Evolutionary conservation across 1,284 basidiomycete species (phyloP).

Genomic region (Bjerkandera adusta): DNA sequence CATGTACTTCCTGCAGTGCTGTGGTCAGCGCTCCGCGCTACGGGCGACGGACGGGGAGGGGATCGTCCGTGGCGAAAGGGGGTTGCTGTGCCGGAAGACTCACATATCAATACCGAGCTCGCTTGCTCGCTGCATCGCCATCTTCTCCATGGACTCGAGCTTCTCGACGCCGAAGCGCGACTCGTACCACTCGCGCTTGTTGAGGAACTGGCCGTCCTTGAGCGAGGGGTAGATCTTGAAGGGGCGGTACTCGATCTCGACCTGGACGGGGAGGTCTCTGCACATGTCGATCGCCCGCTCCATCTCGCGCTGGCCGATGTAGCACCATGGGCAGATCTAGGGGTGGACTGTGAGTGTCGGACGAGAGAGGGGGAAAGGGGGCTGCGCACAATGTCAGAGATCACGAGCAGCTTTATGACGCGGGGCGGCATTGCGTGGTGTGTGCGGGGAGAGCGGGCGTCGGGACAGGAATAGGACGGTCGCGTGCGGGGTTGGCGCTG

Average conservation of each 20-base stretch:
- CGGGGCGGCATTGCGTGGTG: slow-evolving; percentile 23
- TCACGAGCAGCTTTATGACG: slow-evolving; percentile 61
- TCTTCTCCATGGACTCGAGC: slow-evolving; percentile 44
- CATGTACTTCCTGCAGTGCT: slow-evolving; percentile 40
- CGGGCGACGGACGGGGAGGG: background rate
- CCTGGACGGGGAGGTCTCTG: slow-evolving; percentile 58
- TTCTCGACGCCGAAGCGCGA: slow-evolving; percentile 60
- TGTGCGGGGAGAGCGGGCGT: slow-evolving; percentile 1
- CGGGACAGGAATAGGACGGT: background rate
- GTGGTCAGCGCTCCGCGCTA: slow-evolving; percentile 6
- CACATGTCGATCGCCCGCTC: slow-evolving; percentile 62
- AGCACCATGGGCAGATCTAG: slow-evolving; percentile 74
- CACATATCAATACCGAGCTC: slow-evolving; percentile 68
- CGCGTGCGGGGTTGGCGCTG: slow-evolving; percentile 4
- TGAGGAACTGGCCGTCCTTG: slow-evolving; percentile 41
- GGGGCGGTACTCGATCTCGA: slow-evolving; percentile 75
- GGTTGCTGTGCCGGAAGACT: slow-evolving; percentile 25
- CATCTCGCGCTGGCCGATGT: slow-evolving; percentile 71
- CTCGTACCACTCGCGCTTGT: slow-evolving; percentile 48
- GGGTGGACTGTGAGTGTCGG: slow-evolving; percentile 7
- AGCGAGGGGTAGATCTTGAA: slow-evolving; percentile 61
- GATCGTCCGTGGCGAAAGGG: slow-evolving; percentile 1
- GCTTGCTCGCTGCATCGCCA: slow-evolving; percentile 50
- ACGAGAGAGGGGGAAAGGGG: slow-evolving; percentile 13
- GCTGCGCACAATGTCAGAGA: slow-evolving; percentile 67